Percentiles rank a stretch among this genome's conserved stretches.
phyloP scores from a whole-genome alignment of 345 rosid genomes.

The Eucalyptus regnans region DNA sequence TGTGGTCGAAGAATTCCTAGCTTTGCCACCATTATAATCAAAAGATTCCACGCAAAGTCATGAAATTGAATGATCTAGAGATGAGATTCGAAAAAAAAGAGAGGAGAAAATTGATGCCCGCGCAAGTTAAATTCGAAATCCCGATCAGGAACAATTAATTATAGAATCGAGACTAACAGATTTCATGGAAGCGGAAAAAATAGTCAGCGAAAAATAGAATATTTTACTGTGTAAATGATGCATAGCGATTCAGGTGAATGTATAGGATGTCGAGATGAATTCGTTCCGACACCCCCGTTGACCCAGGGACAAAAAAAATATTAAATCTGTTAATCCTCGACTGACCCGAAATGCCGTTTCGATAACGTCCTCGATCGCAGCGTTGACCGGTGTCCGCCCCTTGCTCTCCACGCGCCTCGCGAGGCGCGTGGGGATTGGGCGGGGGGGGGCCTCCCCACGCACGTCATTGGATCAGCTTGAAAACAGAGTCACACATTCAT shows the following conservation, averaged over 20 bases:
- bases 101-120: not conserved
- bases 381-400: not conserved
- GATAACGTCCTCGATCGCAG: not conserved
- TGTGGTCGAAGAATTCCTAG: not conserved
- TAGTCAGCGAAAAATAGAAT: not conserved
- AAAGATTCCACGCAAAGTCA: not conserved
- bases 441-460: not conserved
- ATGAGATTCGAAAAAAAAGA: not conserved
- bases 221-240: not conserved
- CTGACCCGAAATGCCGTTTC: not conserved
- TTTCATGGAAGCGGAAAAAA: not conserved
- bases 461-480: not conserved
- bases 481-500: not conserved
- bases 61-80: not conserved
- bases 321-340: not conserved
- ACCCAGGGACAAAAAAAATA: not conserved
- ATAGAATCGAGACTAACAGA: not conserved
- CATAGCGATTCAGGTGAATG: too few species aligned
- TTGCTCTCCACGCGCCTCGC: not conserved
- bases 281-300: not conserved
- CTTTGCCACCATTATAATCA: not conserved
- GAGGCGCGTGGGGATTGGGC: not conserved
- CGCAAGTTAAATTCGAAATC: not conserved
- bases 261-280: not conserved
- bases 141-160: fast-evolving